Evolutionary conservation across 768 basidiomycete species (phyloP), one percentile per base, ranked within the genome.

Genomic region (Coprinopsis strossmayeri): DNA sequence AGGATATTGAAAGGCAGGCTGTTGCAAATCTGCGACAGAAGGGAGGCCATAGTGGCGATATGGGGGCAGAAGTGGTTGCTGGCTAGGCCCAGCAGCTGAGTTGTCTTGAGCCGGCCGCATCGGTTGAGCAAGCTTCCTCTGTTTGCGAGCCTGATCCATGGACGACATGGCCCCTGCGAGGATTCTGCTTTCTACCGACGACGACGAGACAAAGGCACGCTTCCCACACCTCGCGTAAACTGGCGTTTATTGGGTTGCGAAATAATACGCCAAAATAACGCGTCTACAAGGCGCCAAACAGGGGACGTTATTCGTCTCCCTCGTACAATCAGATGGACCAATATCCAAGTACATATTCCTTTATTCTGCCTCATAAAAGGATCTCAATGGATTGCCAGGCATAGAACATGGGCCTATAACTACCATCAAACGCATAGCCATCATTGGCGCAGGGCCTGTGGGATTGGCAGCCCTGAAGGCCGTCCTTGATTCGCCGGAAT

Each of bases 391-490:
- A n/a, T n/a, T n/a, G n/a, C n/a, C n/a, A n/a, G n/a, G n/a, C n/a
- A n/a, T n/a, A n/a, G n/a, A n/a, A n/a, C n/a, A n/a, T n/a, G n/a
- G n/a, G 37, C 20, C 40, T 24, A 5, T 5, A 18, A 21, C 24
- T 7, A 42, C 17, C 21, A 18, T 30, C 35, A 66, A 69, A 55
- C 54, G 55, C 12, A 84, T 90, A 48, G 81, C 83, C 49, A 69
- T 91, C 40, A 76, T 91, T 34, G 90, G 90, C 3, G 86, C 77
- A 15, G 90, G 90, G 11, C 72, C 87, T n/a, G 72, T 73, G 15
- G 90, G 91, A 5, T 72, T 92, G 0, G 84, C 79, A 20, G 73
- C 78, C 3, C 72, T 91, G 21, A 86, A 86, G 59, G 66, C 78
- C 30, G 63, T 90, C 50, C 64, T 76, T 7, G 81, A 89, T 38